phyloP scores from a whole-genome alignment of 2,329 filamentous ascomycete species.

The Phoma sp. region DNA sequence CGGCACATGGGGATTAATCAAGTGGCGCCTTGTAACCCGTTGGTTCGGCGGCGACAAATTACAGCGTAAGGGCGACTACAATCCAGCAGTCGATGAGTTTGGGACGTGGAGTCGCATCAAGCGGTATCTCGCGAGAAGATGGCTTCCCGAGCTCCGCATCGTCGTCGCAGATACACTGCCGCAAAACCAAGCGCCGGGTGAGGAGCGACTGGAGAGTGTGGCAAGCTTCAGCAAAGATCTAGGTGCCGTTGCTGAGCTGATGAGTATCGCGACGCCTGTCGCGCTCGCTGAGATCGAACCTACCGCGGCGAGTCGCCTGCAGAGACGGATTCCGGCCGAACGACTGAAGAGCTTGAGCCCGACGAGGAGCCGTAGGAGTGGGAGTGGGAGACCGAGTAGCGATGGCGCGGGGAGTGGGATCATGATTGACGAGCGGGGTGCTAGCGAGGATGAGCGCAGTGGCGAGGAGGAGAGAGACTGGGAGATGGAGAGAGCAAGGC shows the following conservation, averaged over 20 bases:
- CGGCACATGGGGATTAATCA: slow-evolving; percentile 47
- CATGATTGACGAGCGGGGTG: slow-evolving; percentile 51
- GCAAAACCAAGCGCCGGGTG: not conserved
- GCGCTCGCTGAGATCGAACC: slow-evolving; percentile 48
- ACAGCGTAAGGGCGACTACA: slow-evolving; percentile 41
- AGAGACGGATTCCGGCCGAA: slow-evolving; percentile 23
- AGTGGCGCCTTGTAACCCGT: slow-evolving; percentile 56
- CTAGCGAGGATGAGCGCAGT: slow-evolving; percentile 46
- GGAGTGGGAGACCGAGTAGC: slow-evolving; percentile 25
- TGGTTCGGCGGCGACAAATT: slow-evolving; percentile 56
- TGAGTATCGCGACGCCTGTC: slow-evolving; percentile 44
- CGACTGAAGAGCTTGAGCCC: slow-evolving; percentile 44
- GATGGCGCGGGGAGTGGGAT: slow-evolving; percentile 37
- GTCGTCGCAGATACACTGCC: slow-evolving; percentile 11
- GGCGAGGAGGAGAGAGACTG: slow-evolving; percentile 27
- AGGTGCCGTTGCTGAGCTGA: slow-evolving; percentile 43
- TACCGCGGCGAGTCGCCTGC: slow-evolving; percentile 38
- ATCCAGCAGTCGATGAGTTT: slow-evolving; percentile 48
- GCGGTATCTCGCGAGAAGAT: slow-evolving; percentile 48
- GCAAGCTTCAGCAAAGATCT: slow-evolving; percentile 25
- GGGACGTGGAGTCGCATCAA: slow-evolving; percentile 50
- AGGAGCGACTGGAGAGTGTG: slow-evolving; percentile 8
- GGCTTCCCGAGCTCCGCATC: slow-evolving; percentile 48
- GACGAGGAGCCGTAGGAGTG: slow-evolving; percentile 33
- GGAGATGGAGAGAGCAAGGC: not conserved